These are phyloP conservation scores for Pseudogymnoascus sp. DNA, from an alignment of 2,329 filamentous ascomycete genomes.

Conservation along the genomic window DNA sequence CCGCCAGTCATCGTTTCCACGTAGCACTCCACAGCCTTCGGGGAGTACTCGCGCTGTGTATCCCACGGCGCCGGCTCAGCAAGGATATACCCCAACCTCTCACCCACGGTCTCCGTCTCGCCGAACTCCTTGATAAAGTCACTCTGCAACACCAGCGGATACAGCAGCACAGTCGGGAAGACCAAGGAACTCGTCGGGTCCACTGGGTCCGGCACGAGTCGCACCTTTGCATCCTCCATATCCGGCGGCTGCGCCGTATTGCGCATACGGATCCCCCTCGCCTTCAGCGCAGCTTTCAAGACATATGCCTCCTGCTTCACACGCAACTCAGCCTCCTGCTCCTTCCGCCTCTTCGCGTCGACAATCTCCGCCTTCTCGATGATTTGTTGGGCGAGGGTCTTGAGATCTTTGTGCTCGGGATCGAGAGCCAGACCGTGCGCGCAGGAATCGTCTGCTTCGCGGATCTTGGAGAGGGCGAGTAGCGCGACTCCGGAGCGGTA, in stretches of 20 bases:
- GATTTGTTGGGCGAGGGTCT: slow-evolving; percentile 55
- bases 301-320: slow-evolving; percentile 51
- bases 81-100: slow-evolving; percentile 79
- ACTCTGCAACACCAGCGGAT: slow-evolving; percentile 71
- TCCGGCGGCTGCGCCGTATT: slow-evolving; percentile 68
- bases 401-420: slow-evolving; percentile 58
- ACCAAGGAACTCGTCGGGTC: slow-evolving; percentile 64
- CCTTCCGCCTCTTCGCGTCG: slow-evolving; percentile 47
- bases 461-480: slow-evolving; percentile 67
- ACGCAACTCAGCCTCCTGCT: slow-evolving; percentile 47
- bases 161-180: slow-evolving; percentile 77
- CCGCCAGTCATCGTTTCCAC: slow-evolving; percentile 76
- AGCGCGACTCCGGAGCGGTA: slow-evolving; percentile 78
- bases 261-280: slow-evolving; percentile 62
- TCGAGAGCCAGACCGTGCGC: slow-evolving; percentile 67
- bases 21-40: slow-evolving; percentile 69
- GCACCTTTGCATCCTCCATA: slow-evolving; percentile 73
- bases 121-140: slow-evolving; percentile 87
- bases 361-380: slow-evolving; percentile 48
- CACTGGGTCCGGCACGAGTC: slow-evolving; percentile 62
- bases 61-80: slow-evolving; percentile 75
- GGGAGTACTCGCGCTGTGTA: slow-evolving; percentile 53
- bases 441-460: slow-evolving; percentile 75
- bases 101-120: slow-evolving; percentile 65
- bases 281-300: slow-evolving; percentile 57